These are phyloP conservation scores for Jamesozyma gamospora DNA, from an alignment of 805 yeast species.

Conservation along the genomic window DNA sequence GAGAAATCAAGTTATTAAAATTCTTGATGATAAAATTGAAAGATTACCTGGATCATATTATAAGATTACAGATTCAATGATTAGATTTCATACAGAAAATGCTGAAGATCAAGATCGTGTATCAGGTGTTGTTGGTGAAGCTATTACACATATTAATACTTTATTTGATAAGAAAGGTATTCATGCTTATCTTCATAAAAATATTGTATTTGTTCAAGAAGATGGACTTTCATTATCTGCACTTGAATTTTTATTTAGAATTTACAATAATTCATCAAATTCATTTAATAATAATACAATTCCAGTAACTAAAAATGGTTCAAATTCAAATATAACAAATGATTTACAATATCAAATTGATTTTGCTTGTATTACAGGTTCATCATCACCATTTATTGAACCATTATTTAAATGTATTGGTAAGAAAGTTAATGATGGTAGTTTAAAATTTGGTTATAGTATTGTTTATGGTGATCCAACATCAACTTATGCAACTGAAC, in stretches of 20 bases:
- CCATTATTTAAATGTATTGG: constrained; percentile 49
- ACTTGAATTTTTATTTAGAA: constrained; percentile 40
- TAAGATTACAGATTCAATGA: constrained; percentile 64
- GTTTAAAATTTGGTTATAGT: constrained; percentile 42
- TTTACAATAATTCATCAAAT: constrained; percentile 22
- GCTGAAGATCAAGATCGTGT: constrained; percentile 57
- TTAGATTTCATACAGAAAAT: constrained; percentile 65
- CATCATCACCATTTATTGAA: constrained; percentile 60
- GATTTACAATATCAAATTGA: constrained; percentile 26
- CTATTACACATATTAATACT: constrained; percentile 76
- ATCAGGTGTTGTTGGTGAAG: constrained; percentile 65
- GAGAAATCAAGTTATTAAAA: constrained; percentile 27
- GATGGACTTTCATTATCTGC: constrained; percentile 48
- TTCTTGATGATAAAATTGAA: constrained; percentile 40
- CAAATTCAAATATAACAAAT: constrained; percentile 3
- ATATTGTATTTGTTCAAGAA: constrained; percentile 64
- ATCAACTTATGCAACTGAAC: constrained; percentile 51
- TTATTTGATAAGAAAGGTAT: constrained; percentile 51
- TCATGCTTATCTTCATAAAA: constrained; percentile 68
- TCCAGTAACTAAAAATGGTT: constrained; percentile 16
- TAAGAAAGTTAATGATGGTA: constrained; percentile 29
- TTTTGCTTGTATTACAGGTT: constrained; percentile 51
- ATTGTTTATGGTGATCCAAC: constrained; percentile 48
- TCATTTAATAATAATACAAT: constrained; percentile 21
- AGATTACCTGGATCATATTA: constrained; percentile 72